Base-by-base conservation (phyloP, 73 alveolate species). In the Urostyla sp. region DNA sequence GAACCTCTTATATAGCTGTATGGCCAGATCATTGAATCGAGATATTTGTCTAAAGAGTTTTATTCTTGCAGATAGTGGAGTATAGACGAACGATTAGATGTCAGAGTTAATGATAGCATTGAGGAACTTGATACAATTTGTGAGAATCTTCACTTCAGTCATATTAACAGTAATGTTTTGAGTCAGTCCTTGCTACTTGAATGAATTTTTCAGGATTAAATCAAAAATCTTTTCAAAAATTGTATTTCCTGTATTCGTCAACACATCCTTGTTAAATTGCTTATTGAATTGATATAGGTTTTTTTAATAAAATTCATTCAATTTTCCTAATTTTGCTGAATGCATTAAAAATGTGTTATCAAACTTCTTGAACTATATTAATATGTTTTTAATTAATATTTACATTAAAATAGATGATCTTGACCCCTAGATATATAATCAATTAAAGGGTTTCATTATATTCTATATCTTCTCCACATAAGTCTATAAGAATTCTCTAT, bases 31-130 rank as follows among this genome's bases (percentile, higher is more conserved):
- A 6, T 46, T 10, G 0, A 69, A 28, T 30, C 60, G n/a, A 7
- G 83, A 69, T 2, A 69, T 46, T 49, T 69, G 34, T 28, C 20
- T 49, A 28, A 69, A 69, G 23, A 69, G 48, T 15, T 69, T 69
- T 6, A 48, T 69, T 69, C 83, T 69, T 21, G 44, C 34, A 1
- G 1, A 11, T 15, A 69, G 26, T 36, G 83, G 83, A 35, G 49
- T 34, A 46, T 69, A 67, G 8, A 69, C 67, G 30, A 69, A 45
- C 24, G 83, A 54, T 16, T 20, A 30, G 49, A 69, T 69, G 49
- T 69, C 83, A 15, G 54, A 23, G 40, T 69, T 49, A 13, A 69
- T 20, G 13, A 69, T 69, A n/a, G 49, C 49, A 46, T 49, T 69
- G 28, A 69, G 49, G 7, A 57, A 48, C 30, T 69, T 26, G 20